phyloP scores from a whole-genome alignment of 2,329 filamentous ascomycete genomes.

The Coleophoma crateriformis region DNA sequence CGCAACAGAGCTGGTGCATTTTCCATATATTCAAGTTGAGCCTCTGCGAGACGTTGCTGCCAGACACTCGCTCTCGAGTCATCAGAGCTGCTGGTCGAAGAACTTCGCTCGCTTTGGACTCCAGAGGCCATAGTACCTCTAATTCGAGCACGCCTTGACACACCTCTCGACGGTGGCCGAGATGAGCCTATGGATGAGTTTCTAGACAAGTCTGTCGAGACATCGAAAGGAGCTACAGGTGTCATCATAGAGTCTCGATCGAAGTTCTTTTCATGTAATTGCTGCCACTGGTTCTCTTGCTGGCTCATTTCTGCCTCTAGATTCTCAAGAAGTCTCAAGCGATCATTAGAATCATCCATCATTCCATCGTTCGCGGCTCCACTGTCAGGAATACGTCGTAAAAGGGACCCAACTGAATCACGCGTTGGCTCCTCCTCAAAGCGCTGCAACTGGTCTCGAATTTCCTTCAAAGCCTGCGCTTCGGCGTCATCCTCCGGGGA shows the following conservation, averaged over 20 bases:
- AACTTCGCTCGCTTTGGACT: slow-evolving; percentile 20
- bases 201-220: slow-evolving; percentile 8
- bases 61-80: slow-evolving; percentile 31
- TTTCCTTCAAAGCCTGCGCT: slow-evolving; percentile 20
- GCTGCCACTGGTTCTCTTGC: slow-evolving; percentile 55
- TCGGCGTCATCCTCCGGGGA: slow-evolving; percentile 20
- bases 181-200: slow-evolving; percentile 24
- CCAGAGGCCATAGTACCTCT: slow-evolving; percentile 24
- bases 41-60: slow-evolving; percentile 40
- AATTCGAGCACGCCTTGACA: slow-evolving; percentile 32
- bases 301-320: slow-evolving; percentile 57
- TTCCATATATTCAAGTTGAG: slow-evolving; percentile 39
- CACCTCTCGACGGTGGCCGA: slow-evolving; percentile 32
- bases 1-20: slow-evolving; percentile 32
- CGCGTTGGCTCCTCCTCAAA: slow-evolving; percentile 22
- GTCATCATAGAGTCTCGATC: slow-evolving; percentile 26
- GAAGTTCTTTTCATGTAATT: slow-evolving; percentile 44
- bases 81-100: slow-evolving; percentile 26
- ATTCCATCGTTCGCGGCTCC: slow-evolving; percentile 1
- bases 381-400: slow-evolving; percentile 16
- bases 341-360: slow-evolving; percentile 2
- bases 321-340: slow-evolving; percentile 43
- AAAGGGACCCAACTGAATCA: slow-evolving; percentile 19
- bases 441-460: slow-evolving; percentile 24
- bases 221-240: slow-evolving; percentile 9